Percentiles rank a stretch among this genome's conserved stretches.
Conservation (phyloP, 2,329 filamentous ascomycete genomes). For the Onygenales sp. region DNA sequence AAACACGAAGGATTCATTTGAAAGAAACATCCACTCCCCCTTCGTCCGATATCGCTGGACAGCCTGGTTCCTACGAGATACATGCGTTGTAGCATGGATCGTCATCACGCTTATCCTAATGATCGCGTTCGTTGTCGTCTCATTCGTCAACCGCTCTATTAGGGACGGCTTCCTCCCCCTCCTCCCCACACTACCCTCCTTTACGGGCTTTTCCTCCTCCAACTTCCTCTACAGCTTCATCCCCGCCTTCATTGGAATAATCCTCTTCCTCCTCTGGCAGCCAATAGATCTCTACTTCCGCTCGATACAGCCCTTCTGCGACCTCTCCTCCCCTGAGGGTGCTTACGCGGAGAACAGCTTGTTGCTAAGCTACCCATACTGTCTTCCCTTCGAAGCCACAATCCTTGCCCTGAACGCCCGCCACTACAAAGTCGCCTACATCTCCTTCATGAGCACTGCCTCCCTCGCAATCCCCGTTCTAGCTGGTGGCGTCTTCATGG, state of each 20-base stretch:
- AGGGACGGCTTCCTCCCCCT: constrained; percentile 61
- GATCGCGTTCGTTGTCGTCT: constrained; percentile 63
- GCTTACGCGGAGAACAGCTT: constrained; percentile 46
- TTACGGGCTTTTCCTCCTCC: constrained; percentile 66
- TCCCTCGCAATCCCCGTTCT: constrained; percentile 48
- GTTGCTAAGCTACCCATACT: constrained; percentile 47
- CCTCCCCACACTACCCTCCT: constrained; percentile 51
- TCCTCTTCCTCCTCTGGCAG: constrained; percentile 51
- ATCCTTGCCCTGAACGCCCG: constrained; percentile 43
- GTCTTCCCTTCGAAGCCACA: constrained; percentile 44
- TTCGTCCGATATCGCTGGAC: constrained; percentile 56
- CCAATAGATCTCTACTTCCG: constrained; percentile 53
- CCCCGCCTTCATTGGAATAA: constrained; percentile 47
- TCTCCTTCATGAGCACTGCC: constrained; percentile 45
- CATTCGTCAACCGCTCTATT: constrained; percentile 62
- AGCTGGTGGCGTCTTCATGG: constrained; percentile 53
- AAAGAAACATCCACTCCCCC: constrained; percentile 43
- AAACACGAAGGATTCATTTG: constrained; percentile 35
- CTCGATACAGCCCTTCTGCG: constrained; percentile 48
- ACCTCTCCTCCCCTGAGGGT: constrained; percentile 43
- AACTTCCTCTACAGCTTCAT: constrained; percentile 76
- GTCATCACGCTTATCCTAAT: constrained; percentile 53
- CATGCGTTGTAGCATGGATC: constrained; percentile 56
- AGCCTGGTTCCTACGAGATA: constrained; percentile 65
- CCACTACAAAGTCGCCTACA: constrained; percentile 49